Evolutionary conservation across 2,329 filamentous ascomycete species (phyloP).

Genomic region (Paecilomyces sp.): DNA sequence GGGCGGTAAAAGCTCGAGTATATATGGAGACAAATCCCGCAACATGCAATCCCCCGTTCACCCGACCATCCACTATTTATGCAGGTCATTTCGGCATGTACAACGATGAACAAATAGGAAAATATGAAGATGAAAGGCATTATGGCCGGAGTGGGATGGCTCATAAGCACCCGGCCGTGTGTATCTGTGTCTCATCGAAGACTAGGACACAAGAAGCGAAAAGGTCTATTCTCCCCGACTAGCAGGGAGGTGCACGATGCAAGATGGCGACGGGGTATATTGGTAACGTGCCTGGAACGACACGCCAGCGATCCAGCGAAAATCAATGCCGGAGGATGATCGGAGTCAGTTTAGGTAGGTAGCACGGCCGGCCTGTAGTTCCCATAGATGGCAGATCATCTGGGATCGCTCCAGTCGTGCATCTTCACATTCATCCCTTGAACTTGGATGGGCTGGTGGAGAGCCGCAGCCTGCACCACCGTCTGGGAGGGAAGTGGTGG

Average conservation of each 20-base stretch:
- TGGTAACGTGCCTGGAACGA: background rate
- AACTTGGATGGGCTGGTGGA: constrained; percentile 25
- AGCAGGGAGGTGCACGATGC: background rate
- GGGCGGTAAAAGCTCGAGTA: background rate
- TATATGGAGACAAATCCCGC: background rate
- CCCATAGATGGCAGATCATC: constrained; percentile 12
- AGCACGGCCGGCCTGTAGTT: background rate
- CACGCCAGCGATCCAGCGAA: background rate
- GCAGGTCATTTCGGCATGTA: background rate
- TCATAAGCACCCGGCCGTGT: background rate
- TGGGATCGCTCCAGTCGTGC: constrained; percentile 27
- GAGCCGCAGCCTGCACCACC: constrained; percentile 24
- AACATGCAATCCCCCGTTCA: background rate
- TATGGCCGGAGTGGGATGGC: background rate
- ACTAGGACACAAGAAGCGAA: background rate
- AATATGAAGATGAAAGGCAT: constrained; percentile 2
- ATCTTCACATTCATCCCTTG: constrained; percentile 28
- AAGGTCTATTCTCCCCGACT: background rate
- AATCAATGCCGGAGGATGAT: background rate
- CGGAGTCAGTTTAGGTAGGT: background rate
- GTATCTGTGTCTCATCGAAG: background rate
- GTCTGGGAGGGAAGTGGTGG: constrained; percentile 37
- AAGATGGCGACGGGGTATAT: background rate
- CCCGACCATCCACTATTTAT: background rate
- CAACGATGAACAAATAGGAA: background rate